Evolutionary conservation across 139 green algal species (phyloP).

Genomic region (Asterochloris sp.): DNA sequence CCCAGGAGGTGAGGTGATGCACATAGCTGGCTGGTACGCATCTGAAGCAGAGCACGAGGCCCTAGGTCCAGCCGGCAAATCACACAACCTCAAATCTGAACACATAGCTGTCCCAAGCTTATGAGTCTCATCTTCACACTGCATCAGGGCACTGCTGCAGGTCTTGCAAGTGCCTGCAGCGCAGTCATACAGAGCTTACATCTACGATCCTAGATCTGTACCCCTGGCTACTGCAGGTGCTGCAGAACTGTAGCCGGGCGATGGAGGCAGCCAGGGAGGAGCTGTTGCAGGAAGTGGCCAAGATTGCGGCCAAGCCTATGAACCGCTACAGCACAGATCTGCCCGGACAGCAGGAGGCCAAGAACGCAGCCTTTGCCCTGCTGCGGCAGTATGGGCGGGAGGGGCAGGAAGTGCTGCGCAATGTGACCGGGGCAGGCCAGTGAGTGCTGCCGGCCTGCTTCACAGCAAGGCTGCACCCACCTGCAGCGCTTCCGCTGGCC

Average conservation of each 20-base stretch:
- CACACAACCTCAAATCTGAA: too few species aligned
- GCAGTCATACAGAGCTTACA: too few species aligned
- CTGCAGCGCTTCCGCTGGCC: too few species aligned
- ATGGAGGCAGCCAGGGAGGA: slow-evolving; percentile 6
- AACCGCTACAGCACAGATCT: slow-evolving; percentile 23
- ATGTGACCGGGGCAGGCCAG: neutral
- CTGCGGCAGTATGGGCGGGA: slow-evolving; percentile 17
- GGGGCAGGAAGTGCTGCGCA: slow-evolving; percentile 11
- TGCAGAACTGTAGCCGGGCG: neutral
- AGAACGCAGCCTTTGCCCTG: slow-evolving; percentile 22
- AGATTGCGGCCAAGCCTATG: slow-evolving; percentile 22
- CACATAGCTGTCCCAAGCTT: too few species aligned
- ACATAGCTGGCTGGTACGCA: too few species aligned
- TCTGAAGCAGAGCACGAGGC: too few species aligned
- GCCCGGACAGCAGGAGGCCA: slow-evolving; percentile 22
- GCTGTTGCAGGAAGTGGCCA: slow-evolving; percentile 16
- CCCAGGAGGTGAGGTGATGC: slow-evolving; percentile 1
- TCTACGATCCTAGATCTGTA: too few species aligned
- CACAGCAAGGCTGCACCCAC: too few species aligned
- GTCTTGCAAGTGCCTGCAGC: too few species aligned
- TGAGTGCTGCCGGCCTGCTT: neutral
- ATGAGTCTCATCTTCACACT: too few species aligned
- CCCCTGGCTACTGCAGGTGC: slow-evolving; percentile 4
- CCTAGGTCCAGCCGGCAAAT: too few species aligned
- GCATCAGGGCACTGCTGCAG: too few species aligned